Percentiles rank a stretch among this genome's conserved stretches.
Conservation (phyloP, 1,284 basidiomycete genomes). For the Marasmius oreades region DNA sequence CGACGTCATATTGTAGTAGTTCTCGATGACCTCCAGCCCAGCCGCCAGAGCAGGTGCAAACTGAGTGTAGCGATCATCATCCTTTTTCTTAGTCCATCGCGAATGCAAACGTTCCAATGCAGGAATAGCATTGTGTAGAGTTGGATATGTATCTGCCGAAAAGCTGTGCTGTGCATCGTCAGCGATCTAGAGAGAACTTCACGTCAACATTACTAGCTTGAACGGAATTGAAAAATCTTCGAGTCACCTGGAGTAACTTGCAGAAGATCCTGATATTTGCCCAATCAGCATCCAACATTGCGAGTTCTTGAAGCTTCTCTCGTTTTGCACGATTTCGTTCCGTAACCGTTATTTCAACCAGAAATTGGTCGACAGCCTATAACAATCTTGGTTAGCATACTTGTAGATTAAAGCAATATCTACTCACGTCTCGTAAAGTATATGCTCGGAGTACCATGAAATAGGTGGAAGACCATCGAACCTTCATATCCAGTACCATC, state of each 20-base stretch:
- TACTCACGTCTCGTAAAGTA: no score
- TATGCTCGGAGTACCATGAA: constrained; percentile 32
- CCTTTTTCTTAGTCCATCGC: no score
- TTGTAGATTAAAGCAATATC: no score
- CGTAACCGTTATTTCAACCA: constrained; percentile 23
- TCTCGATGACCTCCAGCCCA: no score
- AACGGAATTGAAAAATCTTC: no score
- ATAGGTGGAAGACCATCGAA: constrained; percentile 39
- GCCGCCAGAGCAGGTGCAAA: no score
- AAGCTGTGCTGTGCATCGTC: constrained; percentile 37
- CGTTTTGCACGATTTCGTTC: constrained; percentile 25
- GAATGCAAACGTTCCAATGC: no score
- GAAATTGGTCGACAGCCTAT: constrained; percentile 29
- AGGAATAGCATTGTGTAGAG: constrained; percentile 30
- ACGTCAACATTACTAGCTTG: no score
- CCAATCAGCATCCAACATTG: constrained; percentile 31
- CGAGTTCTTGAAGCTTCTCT: constrained; percentile 25
- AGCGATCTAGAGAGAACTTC: no score
- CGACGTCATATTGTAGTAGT: no score
- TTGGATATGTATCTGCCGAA: constrained; percentile 28
- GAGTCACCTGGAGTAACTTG: neutral
- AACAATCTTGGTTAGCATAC: constrained; percentile 8
- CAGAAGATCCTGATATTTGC: neutral
- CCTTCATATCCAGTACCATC: constrained; percentile 35
- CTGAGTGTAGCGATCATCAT: no score